Conservation (phyloP, 495 filamentous ascomycete species). For the Annulohypoxylon stygium region DNA sequence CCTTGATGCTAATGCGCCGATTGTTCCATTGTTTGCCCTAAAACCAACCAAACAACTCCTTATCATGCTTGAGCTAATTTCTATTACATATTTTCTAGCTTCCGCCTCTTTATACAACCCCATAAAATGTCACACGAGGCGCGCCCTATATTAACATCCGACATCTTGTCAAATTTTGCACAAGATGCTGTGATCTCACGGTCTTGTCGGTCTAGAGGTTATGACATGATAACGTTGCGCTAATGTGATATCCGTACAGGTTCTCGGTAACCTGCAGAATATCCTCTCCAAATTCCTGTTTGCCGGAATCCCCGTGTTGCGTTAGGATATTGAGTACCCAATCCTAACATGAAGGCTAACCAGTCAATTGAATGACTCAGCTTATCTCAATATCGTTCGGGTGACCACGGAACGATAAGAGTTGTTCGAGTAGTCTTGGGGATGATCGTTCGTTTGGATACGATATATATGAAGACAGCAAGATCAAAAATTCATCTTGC, state of each 20-base stretch:
- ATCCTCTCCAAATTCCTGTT: not conserved
- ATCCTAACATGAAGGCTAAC: not conserved
- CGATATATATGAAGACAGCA: not conserved
- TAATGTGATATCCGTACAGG: not conserved
- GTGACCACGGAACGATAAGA: not conserved
- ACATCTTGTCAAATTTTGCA: not conserved
- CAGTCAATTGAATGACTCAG: not conserved
- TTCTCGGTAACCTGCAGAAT: not conserved
- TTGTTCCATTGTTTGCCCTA: slow-evolving; percentile 5
- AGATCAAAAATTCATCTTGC: not conserved
- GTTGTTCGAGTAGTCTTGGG: not conserved
- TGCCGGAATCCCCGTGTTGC: not conserved
- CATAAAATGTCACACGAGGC: not conserved
- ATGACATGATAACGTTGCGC: not conserved
- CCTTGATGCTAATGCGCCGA: not conserved
- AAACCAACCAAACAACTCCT: slow-evolving; percentile 9
- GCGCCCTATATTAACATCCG: not conserved
- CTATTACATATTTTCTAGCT: slow-evolving; percentile 3
- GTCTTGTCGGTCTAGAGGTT: not conserved
- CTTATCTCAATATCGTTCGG: not conserved
- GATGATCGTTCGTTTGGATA: not conserved
- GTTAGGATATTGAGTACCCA: not conserved
- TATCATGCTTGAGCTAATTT: slow-evolving; percentile 17
- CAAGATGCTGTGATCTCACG: not conserved
- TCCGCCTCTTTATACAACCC: not conserved